Conservation (phyloP, 495 filamentous ascomycete genomes). For the Massariosphaeria phaeospora region DNA sequence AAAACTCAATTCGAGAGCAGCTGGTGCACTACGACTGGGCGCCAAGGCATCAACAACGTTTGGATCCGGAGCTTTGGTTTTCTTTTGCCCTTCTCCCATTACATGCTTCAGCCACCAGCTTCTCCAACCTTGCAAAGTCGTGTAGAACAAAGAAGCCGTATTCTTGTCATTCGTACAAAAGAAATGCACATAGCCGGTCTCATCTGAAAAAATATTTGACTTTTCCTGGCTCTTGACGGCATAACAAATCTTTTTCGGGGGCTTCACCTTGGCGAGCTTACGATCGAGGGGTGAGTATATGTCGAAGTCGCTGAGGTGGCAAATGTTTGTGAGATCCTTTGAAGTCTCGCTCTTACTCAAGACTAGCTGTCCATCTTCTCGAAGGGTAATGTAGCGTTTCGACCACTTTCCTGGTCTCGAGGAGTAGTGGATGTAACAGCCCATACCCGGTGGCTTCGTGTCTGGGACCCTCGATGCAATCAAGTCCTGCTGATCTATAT, state of each 20-base stretch:
- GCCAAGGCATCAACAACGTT: background rate
- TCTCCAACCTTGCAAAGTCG: constrained; percentile 70
- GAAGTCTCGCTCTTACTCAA: constrained; percentile 62
- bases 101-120: constrained; percentile 80
- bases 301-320: constrained; percentile 91
- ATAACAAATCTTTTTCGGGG: constrained; percentile 68
- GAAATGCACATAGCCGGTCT: constrained; percentile 84
- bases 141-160: constrained; percentile 62
- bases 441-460: constrained; percentile 56
- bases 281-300: constrained; percentile 71
- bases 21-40: constrained; percentile 17
- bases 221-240: constrained; percentile 94
- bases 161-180: constrained; percentile 72
- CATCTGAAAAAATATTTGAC: constrained; percentile 72
- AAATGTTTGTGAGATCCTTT: constrained; percentile 64
- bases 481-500: constrained; percentile 45
- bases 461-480: constrained; percentile 51
- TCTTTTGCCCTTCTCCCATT: constrained; percentile 51
- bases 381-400: constrained; percentile 73
- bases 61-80: constrained; percentile 32
- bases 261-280: constrained; percentile 43
- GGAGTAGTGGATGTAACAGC: constrained; percentile 72
- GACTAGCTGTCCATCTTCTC: constrained; percentile 67
- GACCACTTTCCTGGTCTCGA: constrained; percentile 78
- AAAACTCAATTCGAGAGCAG: constrained; percentile 40